These are phyloP conservation scores for Trametes maxima DNA, from an alignment of 768 basidiomycete species.

Conservation along the genomic window DNA sequence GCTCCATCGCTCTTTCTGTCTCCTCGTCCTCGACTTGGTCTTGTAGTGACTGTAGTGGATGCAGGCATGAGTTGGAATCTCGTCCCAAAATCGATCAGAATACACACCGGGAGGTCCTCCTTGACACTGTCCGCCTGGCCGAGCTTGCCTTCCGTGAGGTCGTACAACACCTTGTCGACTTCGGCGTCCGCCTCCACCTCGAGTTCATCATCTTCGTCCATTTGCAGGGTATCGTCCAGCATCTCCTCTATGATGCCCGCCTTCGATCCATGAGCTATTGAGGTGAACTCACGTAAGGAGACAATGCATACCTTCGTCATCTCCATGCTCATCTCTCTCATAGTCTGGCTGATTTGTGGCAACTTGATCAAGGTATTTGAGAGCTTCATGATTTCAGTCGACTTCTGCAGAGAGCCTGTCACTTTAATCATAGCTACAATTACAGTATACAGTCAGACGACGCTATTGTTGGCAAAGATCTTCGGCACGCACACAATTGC, in stretches of 20 bases:
- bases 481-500: conserved; percentile 76
- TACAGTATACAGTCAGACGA: not conserved
- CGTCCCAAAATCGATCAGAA: not conserved
- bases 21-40: conserved; percentile 76
- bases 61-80: not conserved
- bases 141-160: conserved; percentile 95
- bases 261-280: conserved; percentile 41
- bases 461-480: not conserved
- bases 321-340: conserved; percentile 99
- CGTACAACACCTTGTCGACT: conserved; percentile 94
- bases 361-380: conserved; percentile 92
- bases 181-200: conserved; percentile 97
- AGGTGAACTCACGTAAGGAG: not conserved
- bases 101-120: conserved; percentile 74
- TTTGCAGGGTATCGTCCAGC: conserved; percentile 89
- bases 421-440: conserved; percentile 89
- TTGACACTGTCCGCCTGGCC: conserved; percentile 78
- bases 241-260: conserved; percentile 98
- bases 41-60: conserved; percentile 50
- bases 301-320: conserved; percentile 85
- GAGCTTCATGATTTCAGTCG: conserved; percentile 97
- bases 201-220: conserved; percentile 93
- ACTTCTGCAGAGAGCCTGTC: conserved; percentile 96
- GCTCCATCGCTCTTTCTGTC: conserved; percentile 85
- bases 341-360: conserved; percentile 88